Base-by-base conservation (phyloP, 2,329 filamentous ascomycete genomes). In the Fusarium cicatricum region DNA sequence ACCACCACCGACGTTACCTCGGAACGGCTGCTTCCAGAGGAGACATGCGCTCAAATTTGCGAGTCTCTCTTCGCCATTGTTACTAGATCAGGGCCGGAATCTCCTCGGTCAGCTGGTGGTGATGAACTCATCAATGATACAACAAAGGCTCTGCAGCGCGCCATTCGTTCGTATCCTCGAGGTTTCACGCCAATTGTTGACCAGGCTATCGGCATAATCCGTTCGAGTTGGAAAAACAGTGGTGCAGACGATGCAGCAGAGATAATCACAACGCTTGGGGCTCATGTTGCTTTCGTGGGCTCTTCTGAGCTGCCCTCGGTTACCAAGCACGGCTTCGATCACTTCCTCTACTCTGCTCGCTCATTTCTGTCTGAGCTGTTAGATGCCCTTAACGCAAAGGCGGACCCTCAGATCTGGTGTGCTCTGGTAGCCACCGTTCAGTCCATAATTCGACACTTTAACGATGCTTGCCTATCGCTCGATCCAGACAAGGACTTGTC, bases 251-350 rank as follows among this genome's bases (percentile, higher is more conserved):
- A 71, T 10, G 64, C 68, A 5, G 60, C 64, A 5, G 62, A 70
- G 36, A 64, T 60, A 9, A 71, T 78, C 5, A 70, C 72, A 26
- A 68, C 67, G 23, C 70, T 82, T 3, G 72, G 80, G 4, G 73
- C 75, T 10, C 74, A 80, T 2, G 61, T 86, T 3, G 79, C 79
- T 3, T 81, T 78, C 48, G 73, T 85, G 41, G 80, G 80, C 23
- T 83, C 80, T 65, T 82, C 80, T 2, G 71, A 76, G 34, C 54
- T 77, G 1, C 73, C 75, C 1, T 60, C 52, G 2, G 54, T 39
- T 9, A 53, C 64, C 4, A 60, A 62, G 2, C 60, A 66, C 6
- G 69, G 71, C 2, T 67, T 80, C n/a, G 53, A 67, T 12, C 75
- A 82, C 55, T 80, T 80, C 48, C 52, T 80, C 11, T 74, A 71